These are phyloP conservation scores for Pyricularia sp. DNA, from an alignment of 2,329 filamentous ascomycete species.

Conservation along the genomic window DNA sequence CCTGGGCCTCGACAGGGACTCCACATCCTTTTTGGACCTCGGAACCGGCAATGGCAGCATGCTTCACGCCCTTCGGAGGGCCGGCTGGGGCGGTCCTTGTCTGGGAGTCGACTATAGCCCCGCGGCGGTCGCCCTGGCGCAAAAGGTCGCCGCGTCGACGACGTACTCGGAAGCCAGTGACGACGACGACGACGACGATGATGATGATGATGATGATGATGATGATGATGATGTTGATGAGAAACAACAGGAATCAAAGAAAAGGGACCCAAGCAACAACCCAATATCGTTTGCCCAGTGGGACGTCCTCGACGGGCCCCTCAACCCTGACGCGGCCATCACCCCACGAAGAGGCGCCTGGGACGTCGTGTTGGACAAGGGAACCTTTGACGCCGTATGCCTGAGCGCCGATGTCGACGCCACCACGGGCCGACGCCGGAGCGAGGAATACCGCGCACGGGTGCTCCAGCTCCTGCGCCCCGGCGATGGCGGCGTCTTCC, in stretches of 20 bases:
- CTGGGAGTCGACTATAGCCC: slow-evolving; percentile 84
- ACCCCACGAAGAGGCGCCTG: slow-evolving; percentile 42
- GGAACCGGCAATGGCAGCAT: slow-evolving; percentile 93
- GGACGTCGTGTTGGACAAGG: slow-evolving; percentile 94
- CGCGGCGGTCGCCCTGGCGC: slow-evolving; percentile 65
- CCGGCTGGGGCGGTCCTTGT: slow-evolving; percentile 57
- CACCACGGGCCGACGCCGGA: slow-evolving; percentile 40
- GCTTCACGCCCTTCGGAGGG: slow-evolving; percentile 67
- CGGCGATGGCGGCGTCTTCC: slow-evolving; percentile 65
- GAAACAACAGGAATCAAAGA: slow-evolving; percentile 15
- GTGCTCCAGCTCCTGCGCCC: slow-evolving; percentile 59
- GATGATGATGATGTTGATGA: slow-evolving; percentile 11
- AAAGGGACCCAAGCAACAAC: slow-evolving; percentile 1
- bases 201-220: slow-evolving; percentile 7
- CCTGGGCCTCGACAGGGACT: slow-evolving; percentile 13
- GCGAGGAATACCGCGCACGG: slow-evolving; percentile 64
- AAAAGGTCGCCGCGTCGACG: slow-evolving; percentile 42
- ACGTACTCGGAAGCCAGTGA: slow-evolving; percentile 5
- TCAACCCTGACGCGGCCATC: slow-evolving; percentile 20
- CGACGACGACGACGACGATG: neutral
- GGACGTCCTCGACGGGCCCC: slow-evolving; percentile 47
- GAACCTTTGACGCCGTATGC: slow-evolving; percentile 92
- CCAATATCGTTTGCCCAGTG: slow-evolving; percentile 42
- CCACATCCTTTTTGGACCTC: slow-evolving; percentile 66
- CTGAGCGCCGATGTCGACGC: slow-evolving; percentile 50